Base-by-base conservation (phyloP, 1,284 basidiomycete genomes). In the Microbotryum violaceum region DNA sequence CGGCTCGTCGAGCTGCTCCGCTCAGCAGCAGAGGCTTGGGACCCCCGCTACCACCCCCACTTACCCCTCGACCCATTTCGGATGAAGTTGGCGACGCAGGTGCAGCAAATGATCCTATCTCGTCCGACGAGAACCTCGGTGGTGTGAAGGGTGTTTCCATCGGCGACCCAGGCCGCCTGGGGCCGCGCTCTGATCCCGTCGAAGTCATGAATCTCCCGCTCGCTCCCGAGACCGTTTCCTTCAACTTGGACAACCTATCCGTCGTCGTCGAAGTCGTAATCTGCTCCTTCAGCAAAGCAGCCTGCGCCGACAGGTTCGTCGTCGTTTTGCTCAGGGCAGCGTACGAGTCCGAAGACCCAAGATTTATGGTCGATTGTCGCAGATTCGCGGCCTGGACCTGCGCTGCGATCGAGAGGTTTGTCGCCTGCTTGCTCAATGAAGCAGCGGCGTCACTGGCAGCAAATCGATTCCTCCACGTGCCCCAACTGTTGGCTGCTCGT, bases 121-220 rank as follows among this genome's bases (percentile, higher is more conserved):
- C 23, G 4, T 53, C 47, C 53, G 37, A 42, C 16, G 37, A 3
- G 14, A 25, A 53, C 4, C 49, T n/a, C 0, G 67, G 67, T 14
- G 67, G 67, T 1, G 65, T 66, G 48, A 69, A 69, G 0, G 67
- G 67, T 21, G 60, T 52, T 21, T 63, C 64, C 46, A 63, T 45
- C 7, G 66, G 66, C 25, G 49, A 54, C 2, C 58, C 62, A 5
- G 55, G 50, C 2, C 42, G 27, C 6, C 47, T 48, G 7, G 18
- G 12, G 9, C 58, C 44, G 1, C 61, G 42, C 12, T 57, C 57
- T 4, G 62, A 49, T 6, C 49, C 55, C 10, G 58, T 62, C 20
- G 55, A 55, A 1, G 61, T 60, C 27, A 60, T 27, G 5, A 66
- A 42, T 5, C 64, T 25, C 3, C 56, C 67, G 1, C 54, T 33